Conservation (phyloP, 306 rosid genomes). For the Arachis hypogaea region DNA sequence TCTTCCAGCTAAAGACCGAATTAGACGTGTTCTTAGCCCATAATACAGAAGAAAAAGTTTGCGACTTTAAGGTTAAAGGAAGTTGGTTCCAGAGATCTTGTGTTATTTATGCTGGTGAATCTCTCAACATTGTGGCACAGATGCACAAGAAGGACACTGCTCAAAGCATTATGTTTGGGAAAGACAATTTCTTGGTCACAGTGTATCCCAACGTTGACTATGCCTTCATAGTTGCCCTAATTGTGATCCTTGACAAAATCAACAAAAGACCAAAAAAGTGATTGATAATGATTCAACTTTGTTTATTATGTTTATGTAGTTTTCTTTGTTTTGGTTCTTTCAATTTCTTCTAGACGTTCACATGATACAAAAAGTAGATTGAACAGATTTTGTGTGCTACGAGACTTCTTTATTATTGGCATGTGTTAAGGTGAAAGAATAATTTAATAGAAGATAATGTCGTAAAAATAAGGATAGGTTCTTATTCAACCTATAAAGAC, state of each 20-base stretch:
- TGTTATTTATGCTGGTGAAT: conserved; percentile 55
- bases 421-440: too few species aligned
- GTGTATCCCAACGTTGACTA: conserved; percentile 53
- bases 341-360: background rate
- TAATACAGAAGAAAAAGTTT: conserved; percentile 49
- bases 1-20: conserved; percentile 56
- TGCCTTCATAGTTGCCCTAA: conserved; percentile 51
- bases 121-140: conserved; percentile 47
- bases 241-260: conserved; percentile 52
- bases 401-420: too few species aligned
- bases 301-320: background rate
- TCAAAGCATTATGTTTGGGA: conserved; percentile 43
- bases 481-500: too few species aligned
- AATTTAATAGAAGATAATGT: too few species aligned
- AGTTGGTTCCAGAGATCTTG: conserved; percentile 61
- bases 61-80: conserved; percentile 62
- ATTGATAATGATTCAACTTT: background rate
- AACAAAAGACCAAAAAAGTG: conserved; percentile 21
- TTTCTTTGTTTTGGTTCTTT: background rate
- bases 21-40: conserved; percentile 64
- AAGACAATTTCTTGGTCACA: conserved; percentile 51
- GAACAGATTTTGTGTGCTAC: background rate
- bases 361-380: background rate
- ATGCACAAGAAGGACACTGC: conserved; percentile 51
- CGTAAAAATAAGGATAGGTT: too few species aligned